Evolutionary conservation across 345 rosid species (phyloP), one percentile per base, ranked within the genome.

Genomic region (rapeseed (Brassica napus)): DNA sequence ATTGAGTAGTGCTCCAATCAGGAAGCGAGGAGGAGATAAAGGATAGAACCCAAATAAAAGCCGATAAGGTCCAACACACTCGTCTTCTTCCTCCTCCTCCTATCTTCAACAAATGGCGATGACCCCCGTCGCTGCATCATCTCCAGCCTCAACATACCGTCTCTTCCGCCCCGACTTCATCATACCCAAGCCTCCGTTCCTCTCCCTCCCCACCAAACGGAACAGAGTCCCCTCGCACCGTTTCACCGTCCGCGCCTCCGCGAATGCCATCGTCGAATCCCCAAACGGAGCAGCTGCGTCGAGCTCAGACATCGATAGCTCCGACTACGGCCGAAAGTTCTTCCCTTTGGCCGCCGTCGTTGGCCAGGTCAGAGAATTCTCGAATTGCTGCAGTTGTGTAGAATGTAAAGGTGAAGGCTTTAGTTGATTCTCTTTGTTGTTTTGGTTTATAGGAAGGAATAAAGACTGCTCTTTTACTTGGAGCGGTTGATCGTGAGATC

Each of bases 331-430:
- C 12, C 75, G 97, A 26, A 90, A 77, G 85, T 90, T 59, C 86
- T 94, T 94, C 81, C 97, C 97, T 65, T 68, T 94, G 21, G 98
- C 97, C 59, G 98, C 97, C 31, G 97, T 94, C 5, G 95, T 94
- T 73, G 95, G 97, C 49, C 98, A 94, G 91, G 97, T 94, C 64
- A 71, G 76, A 5, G 8, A 65, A 72, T 58, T 39, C 9, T 66
- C 58, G 11, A 16, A 16, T 55, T 71, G 32, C 31, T 39, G 54
- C 68, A 72, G 21, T 18, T 18, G 21, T 61, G n/a, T n/a, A 26
- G 15, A 26, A 11, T 60, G 65, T 60, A 26, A 32, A 18, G 12
- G 32, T 37, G 9, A 12, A 66, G 44, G 31, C 37, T 52, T 72
- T 14, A 3, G 1, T 16, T 24, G n/a, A 49, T 28, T 44, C 52